Evolutionary conservation across 2,329 filamentous ascomycete species (phyloP), one percentile per base, ranked within the genome.

Genomic region (Aschersonia sp.): DNA sequence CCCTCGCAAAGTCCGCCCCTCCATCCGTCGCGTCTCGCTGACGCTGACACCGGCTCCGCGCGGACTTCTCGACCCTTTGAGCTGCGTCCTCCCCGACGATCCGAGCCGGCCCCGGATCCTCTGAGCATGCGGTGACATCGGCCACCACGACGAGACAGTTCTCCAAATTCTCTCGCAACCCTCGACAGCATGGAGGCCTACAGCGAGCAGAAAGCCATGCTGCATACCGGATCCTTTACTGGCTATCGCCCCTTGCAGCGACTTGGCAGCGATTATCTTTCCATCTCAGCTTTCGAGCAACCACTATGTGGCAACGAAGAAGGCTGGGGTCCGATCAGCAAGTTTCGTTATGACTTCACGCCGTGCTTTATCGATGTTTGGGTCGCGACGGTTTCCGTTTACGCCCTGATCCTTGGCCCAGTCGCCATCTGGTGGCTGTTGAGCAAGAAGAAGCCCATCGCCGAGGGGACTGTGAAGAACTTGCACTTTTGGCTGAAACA

Each of bases 331-430:
- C 92, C 92, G 29, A 62, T 98, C 61, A 95, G 88, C 66, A 81
- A 82, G 37, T 73, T 81, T 55, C 77, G 90, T 63, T 95, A 87
- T 66, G 92, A 98, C 68, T 88, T 98, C 59, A 97, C 92, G 12
- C 90, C 92, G 41, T 98, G 92, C 70, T 98, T 98, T 62, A 81
- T 97, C 58, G 94, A 98, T 62, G 78, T 94, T 29, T 89, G 87
- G 79, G 78, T 97, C 50, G 79, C 84, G 35, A 68, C 74, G 2
- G 85, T 95, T 31, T 86, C 87, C 7, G 73, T 73, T 11, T 94
- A 83, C 68, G 89, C 90, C 12, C 71, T 95, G 30, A 48, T 95
- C 30, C 74, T 83, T 52, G 92, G 92, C 49, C 73, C 80, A 6
- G 73, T 81, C 43, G 87, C 90, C 32, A 68, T 94, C 41, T 90